Conservation (phyloP, 208 protist genomes). For the Novymonas esmeraldas region DNA sequence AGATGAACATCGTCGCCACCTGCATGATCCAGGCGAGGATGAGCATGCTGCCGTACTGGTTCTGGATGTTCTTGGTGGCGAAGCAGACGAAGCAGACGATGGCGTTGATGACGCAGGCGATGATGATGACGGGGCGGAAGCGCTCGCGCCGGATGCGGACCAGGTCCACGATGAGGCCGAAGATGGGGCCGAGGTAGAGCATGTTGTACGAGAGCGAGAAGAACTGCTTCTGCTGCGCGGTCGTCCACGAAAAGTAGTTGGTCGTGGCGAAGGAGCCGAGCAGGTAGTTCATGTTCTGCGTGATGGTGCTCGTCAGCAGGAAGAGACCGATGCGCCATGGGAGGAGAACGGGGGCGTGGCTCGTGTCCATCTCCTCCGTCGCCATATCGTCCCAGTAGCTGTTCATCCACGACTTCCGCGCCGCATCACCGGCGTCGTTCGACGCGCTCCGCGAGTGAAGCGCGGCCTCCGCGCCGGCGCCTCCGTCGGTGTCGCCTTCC, state of each 20-base stretch:
- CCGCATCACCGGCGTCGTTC: neutral
- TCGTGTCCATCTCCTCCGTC: constrained; percentile 4
- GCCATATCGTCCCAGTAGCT: constrained; percentile 18
- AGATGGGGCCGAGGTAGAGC: constrained; percentile 36
- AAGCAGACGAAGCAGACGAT: constrained; percentile 31
- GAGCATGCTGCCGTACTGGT: constrained; percentile 8
- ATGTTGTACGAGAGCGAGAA: constrained; percentile 28
- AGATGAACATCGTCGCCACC: constrained; percentile 40
- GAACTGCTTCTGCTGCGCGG: constrained; percentile 19
- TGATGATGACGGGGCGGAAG: constrained; percentile 35
- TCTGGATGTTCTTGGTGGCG: constrained; percentile 4
- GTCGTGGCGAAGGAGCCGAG: neutral
- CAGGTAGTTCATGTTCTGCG: constrained; percentile 38
- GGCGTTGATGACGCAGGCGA: constrained; percentile 29
- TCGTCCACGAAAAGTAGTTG: constrained; percentile 15
- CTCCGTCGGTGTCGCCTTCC: neutral
- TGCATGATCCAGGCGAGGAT: constrained; percentile 29
- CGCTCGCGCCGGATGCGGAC: constrained; percentile 31
- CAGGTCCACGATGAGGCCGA: constrained; percentile 36
- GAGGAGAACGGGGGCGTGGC: constrained; percentile 27
- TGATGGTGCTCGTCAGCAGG: constrained; percentile 32
- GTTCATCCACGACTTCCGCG: constrained; percentile 16
- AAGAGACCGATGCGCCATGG: constrained; percentile 40
- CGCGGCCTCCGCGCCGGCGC: neutral
- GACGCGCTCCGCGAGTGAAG: neutral